These are phyloP conservation scores for Neophaeococcomyces mojaviensis DNA, from an alignment of 2,329 filamentous ascomycete species.

Conservation along the genomic window DNA sequence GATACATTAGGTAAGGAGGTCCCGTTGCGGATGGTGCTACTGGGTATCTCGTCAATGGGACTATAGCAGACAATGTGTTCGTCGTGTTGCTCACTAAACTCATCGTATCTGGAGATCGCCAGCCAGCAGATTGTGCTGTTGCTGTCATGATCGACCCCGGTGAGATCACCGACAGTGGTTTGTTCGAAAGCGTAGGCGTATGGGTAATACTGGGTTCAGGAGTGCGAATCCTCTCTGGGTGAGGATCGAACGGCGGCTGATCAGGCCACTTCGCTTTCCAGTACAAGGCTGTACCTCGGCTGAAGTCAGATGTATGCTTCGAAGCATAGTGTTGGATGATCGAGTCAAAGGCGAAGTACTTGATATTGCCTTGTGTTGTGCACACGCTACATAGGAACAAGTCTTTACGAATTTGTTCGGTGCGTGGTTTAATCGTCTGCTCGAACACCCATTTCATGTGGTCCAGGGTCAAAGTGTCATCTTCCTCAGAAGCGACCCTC, in stretches of 20 bases:
- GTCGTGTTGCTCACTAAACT: constrained; percentile 7
- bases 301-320: constrained; percentile 67
- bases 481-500: constrained; percentile 41
- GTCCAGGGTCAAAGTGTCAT: constrained; percentile 61
- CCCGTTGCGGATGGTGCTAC: not conserved
- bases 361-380: constrained; percentile 46
- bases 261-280: constrained; percentile 79
- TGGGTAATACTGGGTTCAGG: constrained; percentile 6
- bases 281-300: constrained; percentile 64
- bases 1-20: constrained; percentile 28
- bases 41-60: not conserved
- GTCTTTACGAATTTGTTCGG: constrained; percentile 60
- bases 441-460: constrained; percentile 86
- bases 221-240: constrained; percentile 5
- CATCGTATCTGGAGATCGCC: constrained; percentile 7
- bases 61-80: not conserved
- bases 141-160: constrained; percentile 1
- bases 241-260: constrained; percentile 54
- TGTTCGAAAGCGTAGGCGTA: constrained; percentile 4
- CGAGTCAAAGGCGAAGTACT: constrained; percentile 68
- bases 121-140: constrained; percentile 3
- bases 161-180: constrained; percentile 2
- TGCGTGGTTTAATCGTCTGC: constrained; percentile 63
- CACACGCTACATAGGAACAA: constrained; percentile 70
- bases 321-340: constrained; percentile 77